These are phyloP conservation scores for Fermentozyma sake DNA, from an alignment of 1,139 yeast genomes.

Conservation along the genomic window DNA sequence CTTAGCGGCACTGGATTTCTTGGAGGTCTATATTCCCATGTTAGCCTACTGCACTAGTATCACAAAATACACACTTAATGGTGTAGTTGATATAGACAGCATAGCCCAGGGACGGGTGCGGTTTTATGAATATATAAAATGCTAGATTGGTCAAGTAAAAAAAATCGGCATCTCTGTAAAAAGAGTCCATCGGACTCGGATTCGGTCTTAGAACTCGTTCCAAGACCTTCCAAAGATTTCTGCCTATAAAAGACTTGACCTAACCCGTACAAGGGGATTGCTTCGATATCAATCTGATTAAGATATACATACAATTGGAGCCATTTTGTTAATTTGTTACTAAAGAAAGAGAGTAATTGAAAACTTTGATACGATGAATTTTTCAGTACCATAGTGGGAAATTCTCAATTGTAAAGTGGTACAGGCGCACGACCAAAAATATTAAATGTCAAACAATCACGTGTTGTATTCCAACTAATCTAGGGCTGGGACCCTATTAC, in stretches of 20 bases:
- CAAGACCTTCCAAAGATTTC: too few relatives aligned
- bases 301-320: conserved; percentile 77
- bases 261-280: conserved; percentile 34
- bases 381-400: too few relatives aligned
- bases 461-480: too few relatives aligned
- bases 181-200: too few relatives aligned
- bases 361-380: conserved; percentile 1
- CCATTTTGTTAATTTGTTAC: conserved; percentile 47
- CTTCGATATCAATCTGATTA: conserved; percentile 9
- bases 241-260: too few relatives aligned
- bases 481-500: conserved; percentile 8
- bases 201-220: too few relatives aligned
- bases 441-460: too few relatives aligned
- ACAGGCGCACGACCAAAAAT: too few relatives aligned
- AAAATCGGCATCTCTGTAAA: conserved; percentile 6
- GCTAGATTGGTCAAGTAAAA: conserved; percentile 8
- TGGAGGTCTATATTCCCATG: conserved; percentile 59
- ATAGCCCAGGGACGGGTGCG: conserved; percentile 49
- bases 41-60: conserved; percentile 62
- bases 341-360: conserved; percentile 3
- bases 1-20: conserved; percentile 75
- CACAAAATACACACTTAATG: conserved; percentile 13
- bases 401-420: too few relatives aligned
- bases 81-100: conserved; percentile 45
- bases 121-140: conserved; percentile 8